Conservation (phyloP, 2,329 filamentous ascomycete species). For the Stenocarpella maydis region DNA sequence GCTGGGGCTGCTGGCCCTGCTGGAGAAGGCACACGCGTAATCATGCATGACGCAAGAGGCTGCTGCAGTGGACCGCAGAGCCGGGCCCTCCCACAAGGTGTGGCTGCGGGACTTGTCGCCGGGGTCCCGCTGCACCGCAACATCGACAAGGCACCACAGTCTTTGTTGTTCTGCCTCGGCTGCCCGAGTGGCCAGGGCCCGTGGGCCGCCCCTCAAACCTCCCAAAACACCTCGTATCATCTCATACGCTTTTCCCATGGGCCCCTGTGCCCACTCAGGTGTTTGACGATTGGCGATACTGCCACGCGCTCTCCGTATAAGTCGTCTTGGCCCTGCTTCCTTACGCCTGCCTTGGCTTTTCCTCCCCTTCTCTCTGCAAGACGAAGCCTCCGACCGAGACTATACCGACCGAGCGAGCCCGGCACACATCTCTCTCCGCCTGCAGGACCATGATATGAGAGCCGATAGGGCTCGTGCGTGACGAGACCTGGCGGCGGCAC, state of each 20-base stretch:
- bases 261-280: not conserved
- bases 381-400: constrained; percentile 16
- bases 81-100: not conserved
- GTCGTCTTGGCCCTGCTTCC: constrained; percentile 2
- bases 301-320: constrained; percentile 11
- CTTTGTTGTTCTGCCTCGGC: not conserved
- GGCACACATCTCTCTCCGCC: not conserved
- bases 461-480: constrained; percentile 26
- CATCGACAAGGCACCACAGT: constrained; percentile 21
- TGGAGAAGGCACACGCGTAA: constrained; percentile 5
- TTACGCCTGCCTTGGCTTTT: not conserved
- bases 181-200: not conserved
- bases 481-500: constrained; percentile 16
- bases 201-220: constrained; percentile 11
- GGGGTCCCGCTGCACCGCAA: constrained; percentile 4
- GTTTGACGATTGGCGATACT: not conserved
- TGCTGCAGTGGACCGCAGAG: constrained; percentile 17
- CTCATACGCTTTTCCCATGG: not conserved
- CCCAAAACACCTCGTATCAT: constrained; percentile 23
- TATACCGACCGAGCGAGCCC: not conserved
- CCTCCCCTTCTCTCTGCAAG: not conserved
- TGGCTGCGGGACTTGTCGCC: not conserved
- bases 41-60: constrained; percentile 26
- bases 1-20: too few relatives aligned
- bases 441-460: constrained; percentile 27